Evolutionary conservation across 768 basidiomycete species (phyloP), one percentile per base, ranked within the genome.

Genomic region (Boletus patriciae): DNA sequence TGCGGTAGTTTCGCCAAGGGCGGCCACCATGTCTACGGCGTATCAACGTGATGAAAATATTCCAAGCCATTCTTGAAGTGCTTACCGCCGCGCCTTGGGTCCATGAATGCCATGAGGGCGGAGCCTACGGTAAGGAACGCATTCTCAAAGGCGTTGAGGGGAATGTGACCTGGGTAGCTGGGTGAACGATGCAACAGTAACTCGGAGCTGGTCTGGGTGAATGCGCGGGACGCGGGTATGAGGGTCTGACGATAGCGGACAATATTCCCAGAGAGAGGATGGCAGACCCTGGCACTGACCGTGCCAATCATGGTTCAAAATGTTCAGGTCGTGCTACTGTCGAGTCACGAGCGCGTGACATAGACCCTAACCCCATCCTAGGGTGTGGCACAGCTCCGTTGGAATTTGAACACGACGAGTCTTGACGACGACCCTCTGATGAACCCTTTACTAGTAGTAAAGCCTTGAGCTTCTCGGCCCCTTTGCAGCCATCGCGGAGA

Each of bases 1-100:
- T 7, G 94, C 90, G 1, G 96, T 94, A 1, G 93, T 93, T 73
- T 98, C 97, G 23, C 92, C 93, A 10, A 98, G 80, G 6, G 92
- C 90, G 12, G 97, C 95, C 41, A 98, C 83, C 88, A 99, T 93
- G 71, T 99, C 95, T 98, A 60, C 12, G 18, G n/a, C 3, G 6
- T 38, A 27, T 58, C 29, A 49, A 50, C 29, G 37, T 23, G 19
- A n/a, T 12, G 34, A 49, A n/a, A 29, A 38, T 36, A 9, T 52
- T 12, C 23, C 44, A 16, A 45, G 19, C 1, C 3, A 45, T 50
- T 21, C 29, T 40, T 4, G 29, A 45, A 36, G 41, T 5, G 70
- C 87, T 70, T 65, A 93, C 95, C 96, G 60, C 86, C 93, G n/a
- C 96, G 79, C 31, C 84, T 79, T 25, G 95, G 93, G 69, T 97